Evolutionary conservation across 1,284 basidiomycete species (phyloP).

Genomic region (Pseudomicrostroma phylloplanum): DNA sequence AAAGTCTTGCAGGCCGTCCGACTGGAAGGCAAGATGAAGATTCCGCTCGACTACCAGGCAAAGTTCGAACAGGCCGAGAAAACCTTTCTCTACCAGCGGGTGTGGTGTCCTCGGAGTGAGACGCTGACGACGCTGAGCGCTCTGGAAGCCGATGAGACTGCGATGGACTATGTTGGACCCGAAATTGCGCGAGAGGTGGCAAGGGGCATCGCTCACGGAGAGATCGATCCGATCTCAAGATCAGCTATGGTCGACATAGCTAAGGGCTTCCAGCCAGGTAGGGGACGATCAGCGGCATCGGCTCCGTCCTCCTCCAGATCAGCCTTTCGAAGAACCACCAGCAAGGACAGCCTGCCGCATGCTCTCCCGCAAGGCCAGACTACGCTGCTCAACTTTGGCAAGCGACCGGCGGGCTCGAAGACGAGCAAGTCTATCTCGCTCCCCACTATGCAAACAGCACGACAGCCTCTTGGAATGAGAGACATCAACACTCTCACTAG

Average conservation of each 20-base stretch:
- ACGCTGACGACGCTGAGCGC: conserved; percentile 38
- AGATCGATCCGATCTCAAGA: conserved; percentile 69
- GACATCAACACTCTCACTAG: neutral
- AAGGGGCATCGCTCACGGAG: conserved; percentile 65
- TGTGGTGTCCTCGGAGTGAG: conserved; percentile 66
- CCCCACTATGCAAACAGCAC: neutral
- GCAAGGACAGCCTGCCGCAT: too few relatives aligned
- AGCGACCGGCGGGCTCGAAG: neutral
- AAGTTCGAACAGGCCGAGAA: conserved; percentile 70
- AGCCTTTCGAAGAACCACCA: neutral
- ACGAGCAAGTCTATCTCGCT: neutral
- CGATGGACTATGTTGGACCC: conserved; percentile 41
- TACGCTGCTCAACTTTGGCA: neutral
- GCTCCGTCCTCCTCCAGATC: neutral
- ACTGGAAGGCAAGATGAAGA: conserved; percentile 75
- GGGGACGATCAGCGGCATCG: neutral
- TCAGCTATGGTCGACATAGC: conserved; percentile 57
- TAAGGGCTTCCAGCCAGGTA: neutral
- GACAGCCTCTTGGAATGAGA: neutral
- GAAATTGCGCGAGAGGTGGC: conserved; percentile 46
- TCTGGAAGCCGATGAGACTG: conserved; percentile 20
- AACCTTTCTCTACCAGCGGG: conserved; percentile 88
- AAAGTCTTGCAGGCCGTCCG: conserved; percentile 73
- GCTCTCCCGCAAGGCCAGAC: too few relatives aligned
- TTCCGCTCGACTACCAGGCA: conserved; percentile 63